phyloP scores from a whole-genome alignment of 2,329 filamentous ascomycete genomes.

The Xylaria sp. region DNA sequence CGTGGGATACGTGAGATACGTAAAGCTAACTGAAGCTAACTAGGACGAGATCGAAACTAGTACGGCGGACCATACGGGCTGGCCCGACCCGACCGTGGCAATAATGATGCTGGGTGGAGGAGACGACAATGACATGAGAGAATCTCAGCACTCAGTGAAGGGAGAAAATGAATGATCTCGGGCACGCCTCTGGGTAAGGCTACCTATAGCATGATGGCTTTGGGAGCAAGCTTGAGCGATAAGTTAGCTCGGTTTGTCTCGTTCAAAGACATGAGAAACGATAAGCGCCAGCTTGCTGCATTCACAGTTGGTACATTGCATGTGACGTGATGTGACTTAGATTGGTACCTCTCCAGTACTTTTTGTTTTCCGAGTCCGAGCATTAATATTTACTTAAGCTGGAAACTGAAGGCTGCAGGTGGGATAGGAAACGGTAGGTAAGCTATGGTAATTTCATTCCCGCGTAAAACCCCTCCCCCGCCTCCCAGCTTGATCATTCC shows the following conservation, averaged over 20 bases:
- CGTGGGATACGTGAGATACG: neutral
- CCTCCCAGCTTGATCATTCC: neutral
- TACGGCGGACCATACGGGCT: neutral
- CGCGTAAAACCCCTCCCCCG: neutral
- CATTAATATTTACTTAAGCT: neutral
- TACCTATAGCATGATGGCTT: neutral
- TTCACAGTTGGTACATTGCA: neutral
- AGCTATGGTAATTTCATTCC: neutral
- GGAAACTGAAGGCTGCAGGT: neutral
- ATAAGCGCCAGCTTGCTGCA: neutral
- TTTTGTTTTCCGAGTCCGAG: slow-evolving; percentile 12
- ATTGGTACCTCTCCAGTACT: slow-evolving; percentile 4
- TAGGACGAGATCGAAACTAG: neutral
- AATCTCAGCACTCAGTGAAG: neutral
- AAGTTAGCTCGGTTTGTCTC: slow-evolving; percentile 1
- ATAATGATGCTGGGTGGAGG: neutral
- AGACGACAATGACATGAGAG: slow-evolving; percentile 5
- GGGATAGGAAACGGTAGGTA: neutral
- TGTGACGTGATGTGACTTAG: slow-evolving; percentile 7
- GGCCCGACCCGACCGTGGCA: slow-evolving; percentile 3
- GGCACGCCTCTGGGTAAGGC: neutral
- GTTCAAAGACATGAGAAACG: neutral
- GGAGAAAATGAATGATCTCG: neutral
- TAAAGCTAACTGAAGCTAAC: neutral
- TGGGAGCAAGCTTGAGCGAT: neutral